phyloP scores from a whole-genome alignment of 192 early-diverging fungal genomes.

The Backusella tarrabulga region DNA sequence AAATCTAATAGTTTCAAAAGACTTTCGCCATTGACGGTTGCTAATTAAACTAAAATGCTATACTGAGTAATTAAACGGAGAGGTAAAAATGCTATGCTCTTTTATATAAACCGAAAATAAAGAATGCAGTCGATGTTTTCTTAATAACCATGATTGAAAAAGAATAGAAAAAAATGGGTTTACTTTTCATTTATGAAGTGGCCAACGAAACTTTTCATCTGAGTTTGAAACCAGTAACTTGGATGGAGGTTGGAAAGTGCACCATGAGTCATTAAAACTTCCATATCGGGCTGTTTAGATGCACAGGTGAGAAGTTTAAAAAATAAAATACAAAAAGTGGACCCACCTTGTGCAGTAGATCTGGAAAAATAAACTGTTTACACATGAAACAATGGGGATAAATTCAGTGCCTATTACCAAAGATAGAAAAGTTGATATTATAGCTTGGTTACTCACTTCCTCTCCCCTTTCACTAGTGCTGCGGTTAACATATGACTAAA shows the following conservation, averaged over 20 bases:
- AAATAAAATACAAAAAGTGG: not conserved
- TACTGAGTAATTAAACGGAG: no score
- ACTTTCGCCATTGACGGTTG: not conserved
- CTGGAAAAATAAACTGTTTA: not conserved
- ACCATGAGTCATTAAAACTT: not conserved
- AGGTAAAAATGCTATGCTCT: not conserved
- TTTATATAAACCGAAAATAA: not conserved
- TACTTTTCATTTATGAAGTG: no score
- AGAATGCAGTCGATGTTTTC: not conserved
- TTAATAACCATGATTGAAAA: not conserved
- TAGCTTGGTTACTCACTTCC: not conserved
- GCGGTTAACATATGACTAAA: not conserved
- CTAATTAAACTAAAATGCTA: not conserved
- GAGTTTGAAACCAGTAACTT: not conserved
- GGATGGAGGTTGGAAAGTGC: not conserved
- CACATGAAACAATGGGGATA: not conserved
- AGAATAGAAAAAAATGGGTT: not conserved
- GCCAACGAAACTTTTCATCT: no score
- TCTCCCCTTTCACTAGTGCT: not conserved
- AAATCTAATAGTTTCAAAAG: not conserved
- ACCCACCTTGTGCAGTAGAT: not conserved
- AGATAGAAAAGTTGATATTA: not conserved
- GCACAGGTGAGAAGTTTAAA: not conserved
- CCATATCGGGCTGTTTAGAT: not conserved
- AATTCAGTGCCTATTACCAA: not conserved